Conservation (phyloP, 257 asterid species). For the Salvia rosmarinus region DNA sequence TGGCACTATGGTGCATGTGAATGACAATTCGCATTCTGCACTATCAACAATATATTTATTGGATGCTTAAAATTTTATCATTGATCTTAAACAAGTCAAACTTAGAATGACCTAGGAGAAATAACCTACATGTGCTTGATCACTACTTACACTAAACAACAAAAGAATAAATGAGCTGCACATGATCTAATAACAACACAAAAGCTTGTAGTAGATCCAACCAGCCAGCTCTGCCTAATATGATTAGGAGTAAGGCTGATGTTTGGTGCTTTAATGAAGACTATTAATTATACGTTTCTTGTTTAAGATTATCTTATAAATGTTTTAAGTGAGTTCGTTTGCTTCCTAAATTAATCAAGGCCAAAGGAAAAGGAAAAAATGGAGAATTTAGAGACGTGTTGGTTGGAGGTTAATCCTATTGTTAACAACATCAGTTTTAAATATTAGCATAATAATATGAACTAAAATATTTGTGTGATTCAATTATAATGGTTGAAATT, state of each 20-base stretch:
- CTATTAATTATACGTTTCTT: too few species aligned
- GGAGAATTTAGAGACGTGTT: too few species aligned
- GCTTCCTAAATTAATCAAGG: too few species aligned
- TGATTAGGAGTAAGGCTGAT: not conserved
- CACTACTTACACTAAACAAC: not conserved
- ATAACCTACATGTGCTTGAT: conserved; percentile 28
- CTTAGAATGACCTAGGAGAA: not conserved
- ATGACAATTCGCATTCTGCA: conserved; percentile 5
- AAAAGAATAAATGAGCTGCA: conserved; percentile 8
- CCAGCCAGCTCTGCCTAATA: not conserved
- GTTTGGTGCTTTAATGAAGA: not conserved
- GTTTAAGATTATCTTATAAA: too few species aligned
- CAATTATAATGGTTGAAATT: too few species aligned
- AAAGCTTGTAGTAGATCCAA: not conserved
- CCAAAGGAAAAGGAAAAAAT: too few species aligned
- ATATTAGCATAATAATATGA: too few species aligned
- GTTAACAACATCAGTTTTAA: too few species aligned
- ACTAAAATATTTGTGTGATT: too few species aligned
- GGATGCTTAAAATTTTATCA: conserved; percentile 17
- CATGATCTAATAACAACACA: not conserved
- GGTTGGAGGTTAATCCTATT: too few species aligned
- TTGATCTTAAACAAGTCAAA: not conserved
- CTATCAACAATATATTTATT: not conserved
- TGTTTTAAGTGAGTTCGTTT: too few species aligned
- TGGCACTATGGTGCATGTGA: conserved; percentile 7